Percentiles rank a stretch among this genome's conserved stretches.
These are phyloP conservation scores for Tolypocladium amazonense DNA, from an alignment of 2,329 filamentous ascomycete genomes.

Conservation along the genomic window DNA sequence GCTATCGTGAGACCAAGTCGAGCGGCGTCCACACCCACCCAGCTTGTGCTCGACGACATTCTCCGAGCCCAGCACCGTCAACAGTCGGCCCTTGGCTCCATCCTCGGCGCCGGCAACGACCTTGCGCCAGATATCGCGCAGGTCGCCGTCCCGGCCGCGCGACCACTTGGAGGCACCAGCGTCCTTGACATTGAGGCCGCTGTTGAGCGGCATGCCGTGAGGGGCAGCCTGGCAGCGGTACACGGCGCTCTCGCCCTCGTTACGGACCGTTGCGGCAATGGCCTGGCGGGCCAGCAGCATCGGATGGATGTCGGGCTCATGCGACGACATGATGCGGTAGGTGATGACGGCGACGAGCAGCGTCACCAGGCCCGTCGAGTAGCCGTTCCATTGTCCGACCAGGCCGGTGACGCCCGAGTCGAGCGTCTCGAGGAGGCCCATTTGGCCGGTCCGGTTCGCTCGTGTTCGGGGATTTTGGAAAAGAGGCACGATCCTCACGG, in stretches of 20 bases:
- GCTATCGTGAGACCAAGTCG: conserved; percentile 2
- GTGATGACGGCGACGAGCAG: conserved; percentile 56
- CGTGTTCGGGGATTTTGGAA: background rate
- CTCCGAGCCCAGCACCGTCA: conserved; percentile 70
- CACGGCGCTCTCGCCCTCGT: conserved; percentile 74
- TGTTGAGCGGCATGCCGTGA: conserved; percentile 70
- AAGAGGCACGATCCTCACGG: background rate
- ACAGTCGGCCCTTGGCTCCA: conserved; percentile 59
- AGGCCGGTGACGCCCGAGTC: conserved; percentile 61
- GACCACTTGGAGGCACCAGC: conserved; percentile 73
- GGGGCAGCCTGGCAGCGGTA: conserved; percentile 79
- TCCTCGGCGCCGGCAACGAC: conserved; percentile 55
- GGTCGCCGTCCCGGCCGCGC: conserved; percentile 72
- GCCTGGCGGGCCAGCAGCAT: conserved; percentile 82
- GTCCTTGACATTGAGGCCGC: conserved; percentile 74
- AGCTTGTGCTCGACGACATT: conserved; percentile 63
- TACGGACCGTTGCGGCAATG: conserved; percentile 64
- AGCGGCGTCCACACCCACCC: conserved; percentile 23
- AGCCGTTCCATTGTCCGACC: conserved; percentile 71
- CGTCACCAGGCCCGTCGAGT: conserved; percentile 61
- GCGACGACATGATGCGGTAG: conserved; percentile 58
- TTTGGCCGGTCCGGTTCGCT: conserved; percentile 8
- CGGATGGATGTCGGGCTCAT: conserved; percentile 85
- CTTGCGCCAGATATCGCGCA: conserved; percentile 82
- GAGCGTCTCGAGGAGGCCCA: conserved; percentile 46